Conservation (phyloP, 306 rosid species). For the Vicia faba region DNA sequence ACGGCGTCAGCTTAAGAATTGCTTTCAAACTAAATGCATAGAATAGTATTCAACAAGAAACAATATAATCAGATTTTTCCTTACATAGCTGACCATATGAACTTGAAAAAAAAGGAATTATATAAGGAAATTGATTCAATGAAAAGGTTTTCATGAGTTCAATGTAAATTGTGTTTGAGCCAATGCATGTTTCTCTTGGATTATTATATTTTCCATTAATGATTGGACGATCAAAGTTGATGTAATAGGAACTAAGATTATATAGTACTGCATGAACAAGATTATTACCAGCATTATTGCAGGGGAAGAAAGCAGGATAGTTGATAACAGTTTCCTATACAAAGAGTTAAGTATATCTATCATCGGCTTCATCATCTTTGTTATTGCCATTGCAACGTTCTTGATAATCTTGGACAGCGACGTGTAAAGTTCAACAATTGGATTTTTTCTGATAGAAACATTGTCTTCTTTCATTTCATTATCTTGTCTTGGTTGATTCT, state of each 20-base stretch:
- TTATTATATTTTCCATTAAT: slow-evolving; percentile 15
- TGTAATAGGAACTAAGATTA: slow-evolving; percentile 25
- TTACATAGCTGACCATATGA: background rate
- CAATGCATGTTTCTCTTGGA: slow-evolving; percentile 23
- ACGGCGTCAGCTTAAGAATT: slow-evolving; percentile 1
- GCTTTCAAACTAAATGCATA: slow-evolving; percentile 21
- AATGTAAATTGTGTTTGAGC: slow-evolving; percentile 10
- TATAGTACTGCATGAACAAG: slow-evolving; percentile 35
- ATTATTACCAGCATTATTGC: slow-evolving; percentile 66
- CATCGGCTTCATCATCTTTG: slow-evolving; percentile 57
- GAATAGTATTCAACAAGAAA: slow-evolving; percentile 16
- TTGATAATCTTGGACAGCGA: slow-evolving; percentile 48
- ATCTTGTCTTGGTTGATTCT: slow-evolving; percentile 41
- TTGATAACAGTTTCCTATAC: slow-evolving; percentile 60
- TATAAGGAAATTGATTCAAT: slow-evolving; percentile 3
- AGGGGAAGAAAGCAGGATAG: slow-evolving; percentile 67
- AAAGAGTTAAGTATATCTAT: slow-evolving; percentile 48
- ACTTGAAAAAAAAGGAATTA: slow-evolving; percentile 21
- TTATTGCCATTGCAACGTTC: slow-evolving; percentile 49
- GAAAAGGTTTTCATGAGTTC: slow-evolving; percentile 24
- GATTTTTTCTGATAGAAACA: slow-evolving; percentile 42
- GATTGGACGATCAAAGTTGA: slow-evolving; percentile 16
- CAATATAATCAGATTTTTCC: slow-evolving; percentile 21
- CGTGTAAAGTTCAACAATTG: slow-evolving; percentile 52
- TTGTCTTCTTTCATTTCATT: slow-evolving; percentile 48